Evolutionary conservation across 805 yeast species (phyloP), one percentile per base, ranked within the genome.

Genomic region (Wickerhamomyces bisporus): DNA sequence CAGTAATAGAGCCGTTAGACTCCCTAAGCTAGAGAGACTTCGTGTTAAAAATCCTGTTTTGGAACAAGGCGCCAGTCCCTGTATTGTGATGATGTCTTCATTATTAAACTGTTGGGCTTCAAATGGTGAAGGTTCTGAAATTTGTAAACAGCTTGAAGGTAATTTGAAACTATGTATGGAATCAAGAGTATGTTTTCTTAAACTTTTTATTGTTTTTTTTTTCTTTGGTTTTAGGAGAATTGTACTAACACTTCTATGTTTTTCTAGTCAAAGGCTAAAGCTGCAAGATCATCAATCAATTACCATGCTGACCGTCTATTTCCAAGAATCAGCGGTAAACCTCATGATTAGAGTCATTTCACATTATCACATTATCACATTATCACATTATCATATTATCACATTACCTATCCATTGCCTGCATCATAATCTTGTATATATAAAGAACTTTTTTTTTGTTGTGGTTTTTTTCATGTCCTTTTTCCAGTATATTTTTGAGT

Each of bases 101-200:
- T 70, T 89, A 59, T 68, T 89, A 50, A 86, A 84, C 70, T 89
- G 98, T 66, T 89, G 98, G 98, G 94, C 96, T 3, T 85, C 96
- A 18, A 85, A 86, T 63, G 91, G 94, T 34, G 95, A 87, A 61
- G 89, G 93, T 43, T 67, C 81, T 17, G 65, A 71, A 10, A 71
- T 66, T 33, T 89, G 98, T 63, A 66, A 71, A 18, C 68, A 66
- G 7, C 62, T 86, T 33, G 94, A 82, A 54, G 58, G 62, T 26
- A 86, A 85, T 43, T 72, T 88, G 57, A 86, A 86, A 55, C 62
- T 62, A 12, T 89, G 96, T 58, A 84, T 86, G 82, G 62, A 67
- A 35, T 65, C 55, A 14, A 55, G 55, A 47, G 62, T 57, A 50
- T 37, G 62, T 55, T 34, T 35, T 8, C 16, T 17, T 17, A 21